Conservation (phyloP, 75 land plant genomes). For the Cryptomeria japonica region DNA sequence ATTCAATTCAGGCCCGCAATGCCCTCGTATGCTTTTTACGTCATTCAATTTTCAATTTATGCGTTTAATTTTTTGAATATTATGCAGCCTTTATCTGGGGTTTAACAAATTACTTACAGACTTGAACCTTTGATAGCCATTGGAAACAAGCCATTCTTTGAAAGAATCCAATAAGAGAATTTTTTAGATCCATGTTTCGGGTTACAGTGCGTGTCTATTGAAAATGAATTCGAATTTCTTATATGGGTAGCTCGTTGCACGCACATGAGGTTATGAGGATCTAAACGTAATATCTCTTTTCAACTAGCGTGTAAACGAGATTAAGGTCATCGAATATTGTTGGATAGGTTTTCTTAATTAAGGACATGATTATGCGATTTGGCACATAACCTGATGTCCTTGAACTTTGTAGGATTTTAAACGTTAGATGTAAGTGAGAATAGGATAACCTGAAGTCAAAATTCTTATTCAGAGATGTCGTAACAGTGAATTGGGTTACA, state of each 20-base stretch:
- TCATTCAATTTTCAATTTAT: not conserved
- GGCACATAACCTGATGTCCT: not conserved
- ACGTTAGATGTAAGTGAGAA: no score
- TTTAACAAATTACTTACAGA: not conserved
- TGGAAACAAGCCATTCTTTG: no score
- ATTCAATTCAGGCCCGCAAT: constrained; percentile 65
- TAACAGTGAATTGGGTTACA: no score
- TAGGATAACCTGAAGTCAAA: no score
- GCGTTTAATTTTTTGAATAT: not conserved
- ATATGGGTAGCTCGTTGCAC: not conserved
- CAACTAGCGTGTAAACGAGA: not conserved
- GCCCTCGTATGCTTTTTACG: constrained; percentile 46
- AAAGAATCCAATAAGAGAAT: no score
- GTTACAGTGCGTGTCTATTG: no score
- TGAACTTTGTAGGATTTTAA: no score
- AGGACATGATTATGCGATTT: not conserved
- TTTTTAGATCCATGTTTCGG: no score
- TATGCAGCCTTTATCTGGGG: constrained; percentile 5
- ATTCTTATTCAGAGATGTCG: no score
- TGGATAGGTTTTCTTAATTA: not conserved
- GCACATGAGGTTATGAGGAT: not conserved
- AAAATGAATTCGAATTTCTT: not conserved
- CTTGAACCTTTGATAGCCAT: no score
- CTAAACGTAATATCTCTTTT: not conserved
- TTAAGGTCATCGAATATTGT: not conserved